Evolutionary conservation across 768 basidiomycete genomes (phyloP).

Genomic region (Boletus rubroflammeus): DNA sequence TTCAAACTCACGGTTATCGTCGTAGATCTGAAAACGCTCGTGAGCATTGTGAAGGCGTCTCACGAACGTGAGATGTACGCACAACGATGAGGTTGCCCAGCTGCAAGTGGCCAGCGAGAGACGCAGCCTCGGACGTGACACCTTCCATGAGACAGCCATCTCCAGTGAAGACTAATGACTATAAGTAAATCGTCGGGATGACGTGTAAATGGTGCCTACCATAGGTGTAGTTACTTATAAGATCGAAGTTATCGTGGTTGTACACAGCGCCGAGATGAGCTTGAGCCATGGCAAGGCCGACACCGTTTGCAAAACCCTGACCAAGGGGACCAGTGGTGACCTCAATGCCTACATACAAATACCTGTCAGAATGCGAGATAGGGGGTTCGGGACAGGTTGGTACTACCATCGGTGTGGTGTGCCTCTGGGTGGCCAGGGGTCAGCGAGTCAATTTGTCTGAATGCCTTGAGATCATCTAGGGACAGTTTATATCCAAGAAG

Average conservation of each 20-base stretch:
- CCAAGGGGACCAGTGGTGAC: constrained; percentile 97
- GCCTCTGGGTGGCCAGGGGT: constrained; percentile 93
- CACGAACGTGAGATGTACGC: constrained; percentile 33
- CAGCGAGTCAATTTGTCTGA: constrained; percentile 86
- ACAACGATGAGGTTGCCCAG: constrained; percentile 91
- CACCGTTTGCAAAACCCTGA: constrained; percentile 90
- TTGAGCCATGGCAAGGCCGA: constrained; percentile 91
- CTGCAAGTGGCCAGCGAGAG: constrained; percentile 90
- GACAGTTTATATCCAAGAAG: constrained; percentile 89
- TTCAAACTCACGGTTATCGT: constrained; percentile 80
- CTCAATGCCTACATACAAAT: constrained; percentile 53
- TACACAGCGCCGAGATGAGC: constrained; percentile 86
- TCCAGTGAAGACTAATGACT: constrained; percentile 70
- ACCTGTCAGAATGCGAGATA: constrained; percentile 6
- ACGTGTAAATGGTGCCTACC: constrained; percentile 40
- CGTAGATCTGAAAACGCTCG: constrained; percentile 62
- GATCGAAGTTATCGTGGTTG: constrained; percentile 80
- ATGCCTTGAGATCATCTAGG: constrained; percentile 87
- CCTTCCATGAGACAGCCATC: constrained; percentile 98
- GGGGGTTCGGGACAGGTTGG: neutral
- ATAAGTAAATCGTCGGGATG: constrained; percentile 1
- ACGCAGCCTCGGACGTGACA: constrained; percentile 88
- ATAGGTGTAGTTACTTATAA: constrained; percentile 87
- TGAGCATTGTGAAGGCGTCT: constrained; percentile 17
- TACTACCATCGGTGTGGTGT: constrained; percentile 58